Evolutionary conservation across 139 green algal genomes (phyloP).

Genomic region (Micractinium sp.): DNA sequence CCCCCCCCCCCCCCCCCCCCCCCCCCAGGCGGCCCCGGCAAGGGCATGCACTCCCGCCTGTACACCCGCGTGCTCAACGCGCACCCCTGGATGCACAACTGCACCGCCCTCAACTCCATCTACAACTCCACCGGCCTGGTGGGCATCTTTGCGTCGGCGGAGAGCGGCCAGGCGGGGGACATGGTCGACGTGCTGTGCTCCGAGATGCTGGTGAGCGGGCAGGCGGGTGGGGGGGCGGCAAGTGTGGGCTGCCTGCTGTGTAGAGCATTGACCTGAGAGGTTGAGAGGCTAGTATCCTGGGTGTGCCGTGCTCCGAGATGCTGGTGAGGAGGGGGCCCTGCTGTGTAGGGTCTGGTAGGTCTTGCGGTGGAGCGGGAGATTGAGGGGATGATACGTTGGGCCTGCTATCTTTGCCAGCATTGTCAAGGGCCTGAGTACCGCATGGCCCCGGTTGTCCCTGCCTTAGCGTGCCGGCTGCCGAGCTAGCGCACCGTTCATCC

Average conservation of each 20-base stretch:
- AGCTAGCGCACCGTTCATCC: too few species aligned
- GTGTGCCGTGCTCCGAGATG: slow-evolving; percentile 59
- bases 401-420: too few species aligned
- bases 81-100: slow-evolving; percentile 84
- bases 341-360: too few species aligned
- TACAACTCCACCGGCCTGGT: slow-evolving; percentile 92
- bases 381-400: too few species aligned
- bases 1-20: not conserved
- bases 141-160: slow-evolving; percentile 76
- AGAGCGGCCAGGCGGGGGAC: slow-evolving; percentile 51
- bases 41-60: slow-evolving; percentile 97
- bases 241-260: not conserved
- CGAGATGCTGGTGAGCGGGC: slow-evolving; percentile 50
- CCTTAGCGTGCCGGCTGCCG: too few species aligned
- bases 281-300: too few species aligned
- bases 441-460: too few species aligned
- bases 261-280: too few species aligned
- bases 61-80: slow-evolving; percentile 95
- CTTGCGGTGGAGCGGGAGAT: too few species aligned
- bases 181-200: slow-evolving; percentile 60
- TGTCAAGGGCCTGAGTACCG: too few species aligned
- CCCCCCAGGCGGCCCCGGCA: slow-evolving; percentile 81
- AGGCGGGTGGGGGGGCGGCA: not conserved
- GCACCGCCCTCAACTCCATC: slow-evolving; percentile 84
- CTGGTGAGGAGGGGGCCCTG: too few species aligned